Conservation (phyloP, 768 basidiomycete genomes). For the Leccinum longicurvipes region DNA sequence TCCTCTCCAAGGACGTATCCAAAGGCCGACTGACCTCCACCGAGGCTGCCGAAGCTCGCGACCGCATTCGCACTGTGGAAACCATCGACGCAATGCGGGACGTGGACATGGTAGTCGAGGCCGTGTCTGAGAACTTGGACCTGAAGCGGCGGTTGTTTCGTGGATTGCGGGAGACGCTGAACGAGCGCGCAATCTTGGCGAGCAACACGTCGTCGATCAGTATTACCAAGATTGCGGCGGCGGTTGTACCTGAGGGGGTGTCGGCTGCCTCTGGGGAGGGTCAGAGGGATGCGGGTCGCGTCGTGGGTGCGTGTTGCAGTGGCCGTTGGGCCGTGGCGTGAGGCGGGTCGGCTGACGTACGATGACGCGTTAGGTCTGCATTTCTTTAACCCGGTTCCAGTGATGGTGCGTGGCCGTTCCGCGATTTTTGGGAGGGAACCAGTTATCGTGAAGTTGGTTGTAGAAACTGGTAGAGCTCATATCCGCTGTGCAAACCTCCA, state of each 20-base stretch:
- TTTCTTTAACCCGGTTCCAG: constrained; percentile 96
- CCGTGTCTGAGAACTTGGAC: constrained; percentile 79
- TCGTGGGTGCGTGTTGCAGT: constrained; percentile 59
- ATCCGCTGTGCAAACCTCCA: constrained; percentile 85
- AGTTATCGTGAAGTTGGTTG: background rate
- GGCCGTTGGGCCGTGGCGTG: background rate
- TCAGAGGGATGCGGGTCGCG: constrained; percentile 61
- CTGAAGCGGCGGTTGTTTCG: constrained; percentile 80
- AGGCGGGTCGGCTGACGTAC: background rate
- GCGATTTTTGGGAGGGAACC: background rate
- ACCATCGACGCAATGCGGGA: constrained; percentile 64
- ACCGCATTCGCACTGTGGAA: constrained; percentile 60
- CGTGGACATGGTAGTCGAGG: constrained; percentile 92
- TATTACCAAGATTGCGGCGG: constrained; percentile 88
- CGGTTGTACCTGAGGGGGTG: constrained; percentile 60
- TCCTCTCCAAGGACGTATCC: constrained; percentile 83
- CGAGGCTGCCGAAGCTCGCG: constrained; percentile 71
- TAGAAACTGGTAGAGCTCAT: constrained; percentile 96
- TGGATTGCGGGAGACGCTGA: constrained; percentile 61
- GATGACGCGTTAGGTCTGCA: constrained; percentile 58
- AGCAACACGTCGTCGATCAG: constrained; percentile 94
- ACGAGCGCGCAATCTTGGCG: constrained; percentile 77
- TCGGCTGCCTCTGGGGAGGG: constrained; percentile 62
- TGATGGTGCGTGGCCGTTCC: constrained; percentile 61
- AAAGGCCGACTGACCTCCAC: constrained; percentile 72